Evolutionary conservation across 23 red algal genomes (phyloP).

Genomic region (Cyanidioschyzon merolae): DNA sequence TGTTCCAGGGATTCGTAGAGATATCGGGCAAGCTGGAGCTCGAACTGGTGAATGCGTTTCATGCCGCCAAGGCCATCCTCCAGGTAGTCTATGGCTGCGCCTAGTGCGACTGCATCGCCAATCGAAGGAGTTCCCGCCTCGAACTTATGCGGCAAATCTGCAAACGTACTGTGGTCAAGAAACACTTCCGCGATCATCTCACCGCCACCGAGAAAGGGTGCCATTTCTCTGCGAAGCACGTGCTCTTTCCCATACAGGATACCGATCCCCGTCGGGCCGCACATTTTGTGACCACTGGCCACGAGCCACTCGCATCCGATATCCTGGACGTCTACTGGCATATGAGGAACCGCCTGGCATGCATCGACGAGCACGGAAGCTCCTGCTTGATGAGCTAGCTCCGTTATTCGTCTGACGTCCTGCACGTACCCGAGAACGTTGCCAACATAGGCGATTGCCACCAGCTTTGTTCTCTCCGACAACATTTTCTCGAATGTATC

Average conservation of each 20-base stretch:
- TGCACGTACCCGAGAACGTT: constrained; percentile 91
- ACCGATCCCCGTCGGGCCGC: constrained; percentile 90
- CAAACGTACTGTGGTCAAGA: constrained; percentile 60
- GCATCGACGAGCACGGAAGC: constrained; percentile 87
- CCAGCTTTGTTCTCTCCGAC: constrained; percentile 45
- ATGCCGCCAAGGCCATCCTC: constrained; percentile 39
- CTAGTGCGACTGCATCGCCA: constrained; percentile 77
- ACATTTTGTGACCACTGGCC: constrained; percentile 95
- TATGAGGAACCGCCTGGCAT: constrained; percentile 94
- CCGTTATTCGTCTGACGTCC: constrained; percentile 38
- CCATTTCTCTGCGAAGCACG: constrained; percentile 59
- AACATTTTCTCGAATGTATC: constrained; percentile 32
- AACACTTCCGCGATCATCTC: constrained; percentile 96
- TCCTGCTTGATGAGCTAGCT: constrained; percentile 32
- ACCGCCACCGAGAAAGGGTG: constrained; percentile 87
- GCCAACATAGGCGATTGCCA: constrained; percentile 67
- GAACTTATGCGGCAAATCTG: constrained; percentile 87
- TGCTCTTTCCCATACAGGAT: constrained; percentile 67
- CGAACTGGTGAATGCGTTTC: constrained; percentile 50
- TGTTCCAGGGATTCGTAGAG: constrained; percentile 44
- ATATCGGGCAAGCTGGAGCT: constrained; percentile 46
- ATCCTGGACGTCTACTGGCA: constrained; percentile 78
- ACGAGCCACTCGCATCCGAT: constrained; percentile 80
- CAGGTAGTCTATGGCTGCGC: constrained; percentile 66
- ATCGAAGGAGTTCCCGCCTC: constrained; percentile 95